phyloP scores from a whole-genome alignment of 2,329 filamentous ascomycete species.

The Ophiocordyceps unilateralis region DNA sequence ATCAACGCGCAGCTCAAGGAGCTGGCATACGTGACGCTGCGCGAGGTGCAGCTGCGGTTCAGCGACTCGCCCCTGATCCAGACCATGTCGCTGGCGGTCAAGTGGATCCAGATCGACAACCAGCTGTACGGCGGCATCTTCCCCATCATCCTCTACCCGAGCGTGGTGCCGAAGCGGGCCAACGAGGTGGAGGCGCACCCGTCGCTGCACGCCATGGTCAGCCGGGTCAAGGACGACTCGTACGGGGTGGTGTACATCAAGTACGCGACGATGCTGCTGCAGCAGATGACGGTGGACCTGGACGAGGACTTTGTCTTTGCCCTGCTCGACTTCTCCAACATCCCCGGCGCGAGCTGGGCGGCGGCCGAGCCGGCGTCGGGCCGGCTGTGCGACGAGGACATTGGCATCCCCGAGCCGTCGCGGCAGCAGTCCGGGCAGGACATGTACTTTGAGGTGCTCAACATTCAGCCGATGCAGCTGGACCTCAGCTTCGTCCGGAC shows the following conservation, averaged over 20 bases:
- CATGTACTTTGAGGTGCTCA: conserved; percentile 93
- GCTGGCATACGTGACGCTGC: conserved; percentile 80
- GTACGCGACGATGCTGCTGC: conserved; percentile 81
- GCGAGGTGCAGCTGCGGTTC: conserved; percentile 80
- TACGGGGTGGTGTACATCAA: conserved; percentile 98
- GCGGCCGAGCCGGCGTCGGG: conserved; percentile 50
- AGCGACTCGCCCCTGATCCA: conserved; percentile 89
- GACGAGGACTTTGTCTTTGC: conserved; percentile 98
- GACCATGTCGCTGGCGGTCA: conserved; percentile 75
- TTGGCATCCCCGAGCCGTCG: conserved; percentile 85
- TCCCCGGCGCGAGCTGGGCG: conserved; percentile 72
- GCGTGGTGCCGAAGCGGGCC: conserved; percentile 90
- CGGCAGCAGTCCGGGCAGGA: conserved; percentile 74
- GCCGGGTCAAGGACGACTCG: conserved; percentile 91
- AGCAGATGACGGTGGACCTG: conserved; percentile 96
- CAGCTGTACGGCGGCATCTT: conserved; percentile 97
- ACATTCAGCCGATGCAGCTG: conserved; percentile 95
- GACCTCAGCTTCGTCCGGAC: conserved; percentile 95
- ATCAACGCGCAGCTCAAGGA: conserved; percentile 87
- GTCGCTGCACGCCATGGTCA: conserved; percentile 81
- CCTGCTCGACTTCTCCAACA: conserved; percentile 83
- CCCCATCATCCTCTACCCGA: conserved; percentile 91
- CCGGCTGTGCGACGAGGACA: conserved; percentile 70
- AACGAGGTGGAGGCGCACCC: conserved; percentile 94
- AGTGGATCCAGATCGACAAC: conserved; percentile 99